These are phyloP conservation scores for Puccinia hordei DNA, from an alignment of 1,284 basidiomycete genomes.

Conservation along the genomic window DNA sequence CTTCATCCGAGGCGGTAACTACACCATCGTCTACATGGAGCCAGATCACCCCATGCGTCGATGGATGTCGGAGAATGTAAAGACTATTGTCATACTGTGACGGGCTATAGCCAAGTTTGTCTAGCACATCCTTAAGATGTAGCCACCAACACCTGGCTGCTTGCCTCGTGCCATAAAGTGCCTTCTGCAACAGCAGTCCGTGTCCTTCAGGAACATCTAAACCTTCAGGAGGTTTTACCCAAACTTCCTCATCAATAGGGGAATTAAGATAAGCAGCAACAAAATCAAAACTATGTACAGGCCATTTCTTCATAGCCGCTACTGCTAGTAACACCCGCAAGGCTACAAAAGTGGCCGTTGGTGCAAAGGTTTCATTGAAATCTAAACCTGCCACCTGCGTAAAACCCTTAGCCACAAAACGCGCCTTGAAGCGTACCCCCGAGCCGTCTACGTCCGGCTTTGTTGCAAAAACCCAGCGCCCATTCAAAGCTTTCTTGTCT, in stretches of 20 bases:
- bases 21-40: no score
- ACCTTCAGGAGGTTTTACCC: neutral
- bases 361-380: no score
- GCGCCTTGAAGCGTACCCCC: no score
- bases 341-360: no score
- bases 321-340: neutral
- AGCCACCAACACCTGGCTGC: neutral
- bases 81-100: no score
- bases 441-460: no score
- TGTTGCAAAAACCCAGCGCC: neutral
- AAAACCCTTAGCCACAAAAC: no score
- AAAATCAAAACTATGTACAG: slow-evolving; percentile 9
- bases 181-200: no score
- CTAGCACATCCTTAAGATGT: neutral
- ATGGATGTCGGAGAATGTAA: no score
- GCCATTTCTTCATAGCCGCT: slow-evolving; percentile 1
- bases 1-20: no score
- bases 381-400: no score
- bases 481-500: neutral
- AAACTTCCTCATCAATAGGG: neutral
- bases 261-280: neutral
- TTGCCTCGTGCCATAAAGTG: neutral
- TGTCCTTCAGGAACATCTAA: neutral
- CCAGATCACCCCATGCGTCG: no score
- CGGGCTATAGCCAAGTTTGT: neutral